A percentile compares a stretch with the other conserved stretches of the same genome.
These are phyloP conservation scores for Populus hybrid DNA, from an alignment of 441 rosid genomes.

Conservation along the genomic window DNA sequence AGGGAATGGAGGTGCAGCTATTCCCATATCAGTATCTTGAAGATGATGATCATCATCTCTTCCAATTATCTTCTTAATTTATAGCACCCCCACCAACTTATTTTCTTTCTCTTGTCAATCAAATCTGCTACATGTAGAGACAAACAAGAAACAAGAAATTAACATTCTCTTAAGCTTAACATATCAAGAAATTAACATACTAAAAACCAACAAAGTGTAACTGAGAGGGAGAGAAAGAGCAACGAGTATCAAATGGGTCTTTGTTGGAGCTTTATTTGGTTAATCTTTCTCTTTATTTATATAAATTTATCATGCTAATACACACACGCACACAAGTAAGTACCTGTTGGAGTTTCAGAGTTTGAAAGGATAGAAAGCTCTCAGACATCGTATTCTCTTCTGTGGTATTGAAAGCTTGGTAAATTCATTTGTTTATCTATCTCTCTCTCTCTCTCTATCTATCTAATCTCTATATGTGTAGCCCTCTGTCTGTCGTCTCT, in stretches of 20 bases:
- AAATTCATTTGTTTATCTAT: constrained; percentile 20
- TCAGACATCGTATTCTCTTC: constrained; percentile 48
- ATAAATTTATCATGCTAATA: not conserved
- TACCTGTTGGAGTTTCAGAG: constrained; percentile 47
- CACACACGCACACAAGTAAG: not conserved
- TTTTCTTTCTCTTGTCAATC: not conserved
- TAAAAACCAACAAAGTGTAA: constrained; percentile 1
- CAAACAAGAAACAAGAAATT: constrained; percentile 24
- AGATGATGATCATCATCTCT: constrained; percentile 26
- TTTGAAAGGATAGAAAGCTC: constrained; percentile 38
- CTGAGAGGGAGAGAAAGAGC: constrained; percentile 2
- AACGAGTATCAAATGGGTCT: constrained; percentile 14
- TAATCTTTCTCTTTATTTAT: constrained; percentile 13
- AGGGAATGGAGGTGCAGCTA: constrained; percentile 48
- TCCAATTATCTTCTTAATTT: not conserved
- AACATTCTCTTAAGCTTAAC: constrained; percentile 10
- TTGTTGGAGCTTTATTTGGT: constrained; percentile 11
- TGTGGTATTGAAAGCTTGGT: constrained; percentile 42
- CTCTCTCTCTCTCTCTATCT: not conserved
- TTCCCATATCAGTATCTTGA: constrained; percentile 66
- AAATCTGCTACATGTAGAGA: constrained; percentile 17
- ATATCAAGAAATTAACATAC: constrained; percentile 15
- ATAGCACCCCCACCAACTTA: not conserved
- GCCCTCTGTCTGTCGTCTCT: constrained; percentile 38
- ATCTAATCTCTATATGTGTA: not conserved